Base-by-base conservation (phyloP, 768 basidiomycete genomes). In the Trametes cingulata region DNA sequence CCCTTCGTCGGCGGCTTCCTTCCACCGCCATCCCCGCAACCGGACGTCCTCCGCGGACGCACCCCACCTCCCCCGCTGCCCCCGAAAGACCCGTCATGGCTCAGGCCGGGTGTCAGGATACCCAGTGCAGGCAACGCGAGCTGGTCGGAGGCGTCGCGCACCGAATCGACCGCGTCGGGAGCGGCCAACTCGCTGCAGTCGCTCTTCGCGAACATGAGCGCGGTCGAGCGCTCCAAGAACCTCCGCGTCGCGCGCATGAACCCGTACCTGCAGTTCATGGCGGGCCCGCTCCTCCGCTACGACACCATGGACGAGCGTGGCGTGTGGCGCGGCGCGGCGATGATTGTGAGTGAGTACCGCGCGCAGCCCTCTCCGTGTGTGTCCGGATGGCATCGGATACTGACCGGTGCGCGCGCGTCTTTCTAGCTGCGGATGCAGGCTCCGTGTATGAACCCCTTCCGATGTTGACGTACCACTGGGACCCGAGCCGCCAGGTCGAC, bases 251-350 rank as follows among this genome's bases (percentile, higher is more conserved):
- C 83, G 19, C 78, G 84, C 41, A 95, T 91, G 90, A 75, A 86
- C 20, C 94, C 94, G 9, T 83, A 90, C 73, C 80, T 97, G 25
- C 88, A 90, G 80, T 83, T 95, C 68, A 95, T 96, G 93, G 92
- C 90, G 56, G 94, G 95, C 0, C 94, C 94, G 20, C 77, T 98
- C 17, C 75, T 98, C 61, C 86, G 90, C 41, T 98, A 93, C 68
- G 95, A 98, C 69, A 98, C 94, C 0, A 83, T 91, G 24, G 87
- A 91, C 65, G 77, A 85, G 61, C 77, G 83, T 22, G 85, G 86
- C 17, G 76, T 94, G 36, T 99, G 94, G 93, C 82, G 87, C 62
- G 96, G 95, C 7, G 91, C 90, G 13, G 92, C 86, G 12, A 75
- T 99, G 73, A 81, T 98, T 56, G 93, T 98, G 64, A 93, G 88